Percentiles rank a stretch among this genome's conserved stretches.
Evolutionary conservation across 2,329 filamentous ascomycete genomes (phyloP).

Genomic region (Colletotrichum caudatum): DNA sequence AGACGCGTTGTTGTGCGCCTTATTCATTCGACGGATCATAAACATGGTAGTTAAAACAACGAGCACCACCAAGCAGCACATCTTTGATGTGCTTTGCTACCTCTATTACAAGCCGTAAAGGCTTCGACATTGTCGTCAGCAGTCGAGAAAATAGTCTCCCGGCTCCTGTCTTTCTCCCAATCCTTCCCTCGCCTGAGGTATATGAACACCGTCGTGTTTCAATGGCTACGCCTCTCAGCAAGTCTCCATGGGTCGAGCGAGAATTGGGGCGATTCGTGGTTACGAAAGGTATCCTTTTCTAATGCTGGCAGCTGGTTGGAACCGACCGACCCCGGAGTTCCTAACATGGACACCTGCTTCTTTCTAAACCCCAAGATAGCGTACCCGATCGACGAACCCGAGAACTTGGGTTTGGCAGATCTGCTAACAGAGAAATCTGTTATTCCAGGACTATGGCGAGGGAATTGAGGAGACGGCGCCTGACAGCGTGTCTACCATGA

Average conservation of each 20-base stretch:
- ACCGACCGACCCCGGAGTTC: not conserved
- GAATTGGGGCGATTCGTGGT: constrained; percentile 6
- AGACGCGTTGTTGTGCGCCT: too few species aligned
- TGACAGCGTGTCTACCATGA: constrained; percentile 45
- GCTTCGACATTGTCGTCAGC: too few species aligned
- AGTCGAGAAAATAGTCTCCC: not conserved
- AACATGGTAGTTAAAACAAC: not conserved
- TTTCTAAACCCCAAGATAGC: constrained; percentile 48
- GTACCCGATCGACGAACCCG: constrained; percentile 47
- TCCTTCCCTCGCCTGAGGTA: not conserved
- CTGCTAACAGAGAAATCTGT: constrained; percentile 44
- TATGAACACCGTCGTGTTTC: too few species aligned
- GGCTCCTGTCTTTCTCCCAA: not conserved
- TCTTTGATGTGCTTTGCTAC: not conserved
- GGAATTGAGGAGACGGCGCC: not conserved
- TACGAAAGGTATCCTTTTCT: constrained; percentile 16
- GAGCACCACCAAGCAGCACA: not conserved
- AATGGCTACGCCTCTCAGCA: constrained; percentile 1
- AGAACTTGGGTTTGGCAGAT: constrained; percentile 45
- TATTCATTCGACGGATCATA: too few species aligned
- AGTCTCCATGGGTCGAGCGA: constrained; percentile 3
- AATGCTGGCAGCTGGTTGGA: constrained; percentile 16
- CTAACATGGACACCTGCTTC: constrained; percentile 40
- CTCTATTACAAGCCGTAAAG: not conserved
- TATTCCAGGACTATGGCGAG: constrained; percentile 35